Percentiles rank a stretch among this genome's conserved stretches.
These are phyloP conservation scores for Dichomitus squalens DNA, from an alignment of 1,284 basidiomycete genomes.

Conservation along the genomic window DNA sequence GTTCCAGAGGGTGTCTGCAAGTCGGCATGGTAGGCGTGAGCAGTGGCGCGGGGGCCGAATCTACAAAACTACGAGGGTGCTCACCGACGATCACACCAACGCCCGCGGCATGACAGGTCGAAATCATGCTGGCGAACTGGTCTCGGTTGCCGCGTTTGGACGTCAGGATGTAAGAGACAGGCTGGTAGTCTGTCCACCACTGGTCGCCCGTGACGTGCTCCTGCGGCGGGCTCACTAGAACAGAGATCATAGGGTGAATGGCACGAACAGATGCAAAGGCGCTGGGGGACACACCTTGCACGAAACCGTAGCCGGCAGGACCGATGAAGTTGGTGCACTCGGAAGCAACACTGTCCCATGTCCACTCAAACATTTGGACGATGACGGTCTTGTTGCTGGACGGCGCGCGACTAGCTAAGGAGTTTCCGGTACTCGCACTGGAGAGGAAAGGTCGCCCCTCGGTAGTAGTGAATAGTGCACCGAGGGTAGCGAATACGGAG, in stretches of 20 bases:
- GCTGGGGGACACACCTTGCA: conserved; percentile 49
- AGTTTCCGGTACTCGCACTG: background rate
- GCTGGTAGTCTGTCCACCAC: conserved; percentile 76
- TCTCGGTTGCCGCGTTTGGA: conserved; percentile 59
- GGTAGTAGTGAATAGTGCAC: background rate
- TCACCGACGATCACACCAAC: conserved; percentile 62
- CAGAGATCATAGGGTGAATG: no score
- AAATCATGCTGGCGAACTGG: conserved; percentile 60
- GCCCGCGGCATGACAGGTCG: conserved; percentile 59
- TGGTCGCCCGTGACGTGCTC: conserved; percentile 52
- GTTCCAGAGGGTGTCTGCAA: conserved; percentile 63
- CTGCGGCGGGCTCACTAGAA: conserved; percentile 48
- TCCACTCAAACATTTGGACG: conserved; percentile 40
- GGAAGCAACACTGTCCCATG: conserved; percentile 54
- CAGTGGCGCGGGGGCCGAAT: background rate
- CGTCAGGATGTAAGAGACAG: conserved; percentile 61
- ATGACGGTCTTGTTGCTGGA: conserved; percentile 28
- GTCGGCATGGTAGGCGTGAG: background rate
- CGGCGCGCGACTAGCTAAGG: conserved; percentile 14
- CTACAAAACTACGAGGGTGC: conserved; percentile 13
- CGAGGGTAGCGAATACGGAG: background rate
- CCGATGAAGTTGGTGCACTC: conserved; percentile 71
- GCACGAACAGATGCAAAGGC: background rate
- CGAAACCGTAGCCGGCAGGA: conserved; percentile 65
- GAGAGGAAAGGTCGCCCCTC: background rate